These are phyloP conservation scores for Taiozyma onychis DNA, from an alignment of 1,139 yeast genomes.

Conservation along the genomic window DNA sequence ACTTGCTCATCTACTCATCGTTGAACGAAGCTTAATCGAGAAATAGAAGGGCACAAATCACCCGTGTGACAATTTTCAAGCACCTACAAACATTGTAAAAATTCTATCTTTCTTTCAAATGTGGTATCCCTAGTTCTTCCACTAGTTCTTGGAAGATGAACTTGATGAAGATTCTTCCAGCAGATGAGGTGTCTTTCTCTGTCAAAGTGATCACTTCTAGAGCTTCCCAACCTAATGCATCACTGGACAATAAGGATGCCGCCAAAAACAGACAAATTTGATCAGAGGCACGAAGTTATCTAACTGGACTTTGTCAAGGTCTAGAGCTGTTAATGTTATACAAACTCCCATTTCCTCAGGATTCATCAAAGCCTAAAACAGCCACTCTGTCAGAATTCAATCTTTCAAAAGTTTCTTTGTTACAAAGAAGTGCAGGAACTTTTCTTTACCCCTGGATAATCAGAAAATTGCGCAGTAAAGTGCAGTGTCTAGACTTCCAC, in stretches of 20 bases:
- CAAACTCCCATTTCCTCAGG: not conserved
- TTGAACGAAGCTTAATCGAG: no score
- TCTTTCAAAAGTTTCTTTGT: not conserved
- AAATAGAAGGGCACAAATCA: no score
- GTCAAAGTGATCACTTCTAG: conserved; percentile 50
- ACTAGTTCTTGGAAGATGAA: conserved; percentile 76
- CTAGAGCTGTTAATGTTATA: no score
- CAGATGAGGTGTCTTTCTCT: conserved; percentile 69
- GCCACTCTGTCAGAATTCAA: not conserved
- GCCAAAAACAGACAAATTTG: no score
- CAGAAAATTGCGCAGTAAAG: no score
- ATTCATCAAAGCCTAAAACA: no score
- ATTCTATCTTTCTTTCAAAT: conserved; percentile 34
- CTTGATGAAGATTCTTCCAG: conserved; percentile 77
- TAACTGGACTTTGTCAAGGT: no score
- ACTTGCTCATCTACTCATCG: no score
- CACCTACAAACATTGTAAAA: no score
- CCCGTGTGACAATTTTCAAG: no score
- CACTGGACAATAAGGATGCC: conserved; percentile 51
- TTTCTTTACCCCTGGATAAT: not conserved
- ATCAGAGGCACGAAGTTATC: no score
- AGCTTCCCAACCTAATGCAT: conserved; percentile 60
- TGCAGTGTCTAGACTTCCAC: no score
- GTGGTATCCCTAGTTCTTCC: conserved; percentile 64
- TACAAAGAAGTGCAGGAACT: not conserved